Evolutionary conservation across 164 flowering plant genomes (phyloP).

Genomic region (Tetracentron sinense): DNA sequence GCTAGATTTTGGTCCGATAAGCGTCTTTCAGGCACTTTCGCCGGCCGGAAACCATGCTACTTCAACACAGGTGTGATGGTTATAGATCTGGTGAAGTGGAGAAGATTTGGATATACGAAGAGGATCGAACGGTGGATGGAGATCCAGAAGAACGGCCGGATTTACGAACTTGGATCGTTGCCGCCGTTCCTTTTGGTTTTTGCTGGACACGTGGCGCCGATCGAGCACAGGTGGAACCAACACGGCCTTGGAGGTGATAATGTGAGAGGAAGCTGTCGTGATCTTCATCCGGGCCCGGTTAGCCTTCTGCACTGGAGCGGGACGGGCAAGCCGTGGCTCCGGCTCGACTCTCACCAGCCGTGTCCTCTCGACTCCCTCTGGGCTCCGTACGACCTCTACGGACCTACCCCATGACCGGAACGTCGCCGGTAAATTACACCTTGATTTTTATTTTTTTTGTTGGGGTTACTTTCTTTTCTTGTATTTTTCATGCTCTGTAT

Average conservation of each 20-base stretch:
- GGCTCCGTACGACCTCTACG: constrained; percentile 85
- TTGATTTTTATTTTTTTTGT: constrained; percentile 4
- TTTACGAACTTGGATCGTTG: constrained; percentile 91
- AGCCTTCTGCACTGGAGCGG: constrained; percentile 97
- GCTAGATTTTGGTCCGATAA: constrained; percentile 50
- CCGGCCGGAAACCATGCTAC: constrained; percentile 73
- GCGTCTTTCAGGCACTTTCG: constrained; percentile 41
- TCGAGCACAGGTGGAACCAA: constrained; percentile 96
- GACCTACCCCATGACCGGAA: constrained; percentile 28
- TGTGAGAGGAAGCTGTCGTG: constrained; percentile 83
- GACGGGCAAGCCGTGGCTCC: constrained; percentile 91
- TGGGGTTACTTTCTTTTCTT: not conserved
- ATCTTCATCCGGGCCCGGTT: constrained; percentile 87
- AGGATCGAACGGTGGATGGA: constrained; percentile 96
- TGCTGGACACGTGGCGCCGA: constrained; percentile 91
- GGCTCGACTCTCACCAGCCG: constrained; percentile 64
- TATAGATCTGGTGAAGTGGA: constrained; percentile 79
- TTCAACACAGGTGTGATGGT: constrained; percentile 99
- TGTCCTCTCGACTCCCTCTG: constrained; percentile 87
- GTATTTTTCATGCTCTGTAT: no score
- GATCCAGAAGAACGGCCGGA: constrained; percentile 74
- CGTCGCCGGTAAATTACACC: constrained; percentile 38
- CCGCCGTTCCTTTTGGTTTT: constrained; percentile 91
- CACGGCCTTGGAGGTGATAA: constrained; percentile 97
- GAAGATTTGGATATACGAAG: constrained; percentile 70